Base-by-base conservation (phyloP, 257 asterid species). In the Linderniella brevidens region DNA sequence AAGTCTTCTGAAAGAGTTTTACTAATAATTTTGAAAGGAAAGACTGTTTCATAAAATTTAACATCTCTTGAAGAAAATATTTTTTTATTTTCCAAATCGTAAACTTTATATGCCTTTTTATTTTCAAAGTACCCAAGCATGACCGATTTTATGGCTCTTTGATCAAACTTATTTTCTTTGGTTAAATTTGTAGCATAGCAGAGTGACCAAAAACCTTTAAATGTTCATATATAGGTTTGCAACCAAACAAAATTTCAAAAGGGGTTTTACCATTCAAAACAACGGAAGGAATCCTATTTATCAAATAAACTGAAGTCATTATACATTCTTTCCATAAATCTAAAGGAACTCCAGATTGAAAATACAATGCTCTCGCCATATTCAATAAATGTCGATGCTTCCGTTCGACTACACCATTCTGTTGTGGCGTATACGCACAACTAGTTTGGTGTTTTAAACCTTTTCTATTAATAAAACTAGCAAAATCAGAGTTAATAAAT, bases 311-410 rank as follows among this genome's bases (percentile, higher is more conserved):
- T 2, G 32, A 25, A 25, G 32, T 25, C 32, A 25, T 25, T 9
- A 43, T 43, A n/a, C 48, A 43, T n/a, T 43, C 48, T n/a, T 15
- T n/a, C 48, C 48, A 8, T 0, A 43, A 13, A 8, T 43, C 48
- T n/a, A 43, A 8, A 10, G 48, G 48, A 13, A 15, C 14, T 4
- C 17, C 17, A 13, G 18, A n/a, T 13, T 43, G 48, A 43, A 43
- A 43, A 11, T n/a, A n/a, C 2, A 43, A 13, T 8, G 48, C 48
- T 8, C 48, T 11, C 7, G 48, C 48, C 2, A 43, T 18, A n/a
- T 43, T 43, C 10, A 43, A 25, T 25, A 25, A 25, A 25, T 25
- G 32, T 6, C 32, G 3, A 25, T 25, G 32, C 32, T 25, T 25
- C 3, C 32, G 32, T 25, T 25, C 32, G 6, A 25, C 32, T 3